Evolutionary conservation across 129 eudicot species (phyloP), one percentile per base, ranked within the genome.

Genomic region (Arctium lappa): DNA sequence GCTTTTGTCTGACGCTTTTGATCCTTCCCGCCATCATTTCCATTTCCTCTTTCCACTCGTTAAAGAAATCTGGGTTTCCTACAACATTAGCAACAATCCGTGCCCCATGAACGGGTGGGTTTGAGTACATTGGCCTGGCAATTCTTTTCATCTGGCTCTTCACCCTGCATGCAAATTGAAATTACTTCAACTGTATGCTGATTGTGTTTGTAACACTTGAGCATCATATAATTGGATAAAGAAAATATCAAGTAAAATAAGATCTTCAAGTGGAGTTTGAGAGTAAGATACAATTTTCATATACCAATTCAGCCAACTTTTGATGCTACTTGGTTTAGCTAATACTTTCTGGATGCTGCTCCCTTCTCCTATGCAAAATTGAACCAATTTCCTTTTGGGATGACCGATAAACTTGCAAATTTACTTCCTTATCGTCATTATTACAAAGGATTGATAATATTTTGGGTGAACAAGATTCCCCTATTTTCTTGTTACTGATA

Each of bases 61-160:
- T 89, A 85, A 95, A 95, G 38, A 95, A 92, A 66, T 89, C 90
- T 46, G 97, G 89, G 77, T 70, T 85, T 33, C 99, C 99, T 22
- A 95, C 99, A 60, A 95, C 91, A 79, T 93, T 91, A 70, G 98
- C 97, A 38, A 95, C 99, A 63, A 95, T 90, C 72, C 91, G 89
- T 32, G 99, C 99, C 80, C 99, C 99, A n/a, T 95, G 99, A 66
- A 95, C 84, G 5, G 99, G 97, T 77, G 99, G 99, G 82, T 95
- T 95, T 34, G 99, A 95, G 92, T 95, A 95, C 99, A 95, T 95
- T 56, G 99, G 97, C 73, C 99, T 91, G 60, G 99, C 99, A 48
- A 95, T 80, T 78, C 99, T 90, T 88, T 95, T 95, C 91, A 95
- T 60, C 80, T 95, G 99, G 91, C 99, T 95, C 89, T 95, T 94